Base-by-base conservation (phyloP, 176 grass and related monocot genomes). In the Echinochloa phyllopogon region DNA sequence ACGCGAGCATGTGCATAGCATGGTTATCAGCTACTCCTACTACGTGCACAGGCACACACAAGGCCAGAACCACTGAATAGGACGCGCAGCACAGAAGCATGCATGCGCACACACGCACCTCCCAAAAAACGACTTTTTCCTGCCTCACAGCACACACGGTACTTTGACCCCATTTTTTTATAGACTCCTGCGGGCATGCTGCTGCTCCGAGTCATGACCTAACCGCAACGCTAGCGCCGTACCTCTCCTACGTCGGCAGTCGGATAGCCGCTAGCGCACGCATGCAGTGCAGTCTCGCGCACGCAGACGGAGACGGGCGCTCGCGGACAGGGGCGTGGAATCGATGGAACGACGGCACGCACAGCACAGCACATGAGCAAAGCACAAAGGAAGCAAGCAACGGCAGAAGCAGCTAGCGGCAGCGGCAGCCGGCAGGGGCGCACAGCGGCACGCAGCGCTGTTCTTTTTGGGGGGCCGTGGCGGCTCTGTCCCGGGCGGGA, bases 261-360 rank as follows among this genome's bases (percentile, higher is more conserved):
- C n/a, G n/a, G n/a, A n/a, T 77, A 77, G 52, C 74, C 33, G 29
- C 74, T 7, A 4, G 43, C 23, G 6, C 69, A 17, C 66, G 10
- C 39, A 12, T 6, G 43, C 69, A 3, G 66, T 69, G 66, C 14
- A 33, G 29, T 33, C 29, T 33, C 29, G 1, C 29, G 29, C 41
- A 40, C 69, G 69, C 69, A 47, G n/a, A n/a, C n/a, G 44, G 6
- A 2, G 71, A 74, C 25, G 71, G 6, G 45, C 24, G 71, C 71
- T 74, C 48, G 71, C 71, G 27, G 77, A 80, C 60, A 80, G 29
- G 24, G 23, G 38, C 65, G 25, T 82, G 53, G 80, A 61, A 83
- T 36, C 48, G 48, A 25, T 33, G 17, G 38, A 15, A 74, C 75
- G 4, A 42, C 6, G 56, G 23, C 20, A 60, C 37, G 38, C n/a